A percentile compares a stretch with the other conserved stretches of the same genome.
phyloP scores from a whole-genome alignment of 129 eudicot genomes.

The Silybum marianum region DNA sequence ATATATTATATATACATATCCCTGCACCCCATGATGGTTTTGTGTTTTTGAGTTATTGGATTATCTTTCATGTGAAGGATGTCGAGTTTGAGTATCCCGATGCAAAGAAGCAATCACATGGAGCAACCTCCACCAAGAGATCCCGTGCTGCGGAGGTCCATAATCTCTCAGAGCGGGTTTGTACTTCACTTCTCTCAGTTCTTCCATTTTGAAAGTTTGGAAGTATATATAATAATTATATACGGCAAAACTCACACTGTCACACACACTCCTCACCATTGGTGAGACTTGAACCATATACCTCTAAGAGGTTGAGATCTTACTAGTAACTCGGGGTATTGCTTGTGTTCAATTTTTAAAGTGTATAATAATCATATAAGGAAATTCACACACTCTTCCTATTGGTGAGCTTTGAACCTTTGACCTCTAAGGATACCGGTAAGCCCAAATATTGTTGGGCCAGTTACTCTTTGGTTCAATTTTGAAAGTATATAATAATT shows the following conservation, averaged over 20 bases:
- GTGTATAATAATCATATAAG: too few relatives aligned
- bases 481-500: too few relatives aligned
- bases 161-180: conserved; percentile 88
- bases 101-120: conserved; percentile 58
- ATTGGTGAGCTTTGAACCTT: too few relatives aligned
- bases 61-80: conserved; percentile 47
- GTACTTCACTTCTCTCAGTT: conserved; percentile 3
- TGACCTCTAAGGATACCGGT: too few relatives aligned
- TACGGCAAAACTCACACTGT: neutral
- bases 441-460: too few relatives aligned
- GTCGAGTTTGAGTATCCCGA: conserved; percentile 50
- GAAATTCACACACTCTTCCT: too few relatives aligned
- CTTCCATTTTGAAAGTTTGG: neutral
- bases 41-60: neutral
- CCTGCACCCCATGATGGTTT: neutral
- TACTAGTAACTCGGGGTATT: too few relatives aligned
- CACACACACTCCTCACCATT: neutral
- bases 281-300: too few relatives aligned
- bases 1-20: too few relatives aligned
- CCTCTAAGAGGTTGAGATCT: too few relatives aligned
- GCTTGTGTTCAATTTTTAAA: too few relatives aligned
- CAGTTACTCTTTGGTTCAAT: too few relatives aligned
- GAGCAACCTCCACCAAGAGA: conserved; percentile 67
- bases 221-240: neutral
- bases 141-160: conserved; percentile 93